Evolutionary conservation across 1,139 yeast genomes (phyloP), one percentile per base, ranked within the genome.

Genomic region (Suhomyces maxii): DNA sequence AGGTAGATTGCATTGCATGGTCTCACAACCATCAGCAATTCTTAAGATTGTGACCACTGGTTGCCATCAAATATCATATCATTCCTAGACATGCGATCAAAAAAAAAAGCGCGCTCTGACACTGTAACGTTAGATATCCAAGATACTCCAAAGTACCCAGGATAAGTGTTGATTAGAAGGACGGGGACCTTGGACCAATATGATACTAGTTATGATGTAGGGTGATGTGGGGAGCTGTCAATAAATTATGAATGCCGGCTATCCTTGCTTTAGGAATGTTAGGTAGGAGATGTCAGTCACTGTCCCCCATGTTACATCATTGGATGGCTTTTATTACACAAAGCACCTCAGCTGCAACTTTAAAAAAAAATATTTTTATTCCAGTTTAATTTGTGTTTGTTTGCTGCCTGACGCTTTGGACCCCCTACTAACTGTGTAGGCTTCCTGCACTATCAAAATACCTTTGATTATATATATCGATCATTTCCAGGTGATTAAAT

Each of bases 371-470:
- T 41, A 37, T 32, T 33, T 34, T 44, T 41, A 38, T 41, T 40
- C 36, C 39, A 35, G 18, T 33, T 13, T 28, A 28, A 36, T 39
- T 46, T 46, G 48, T 45, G 46, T 46, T 42, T 46, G 49, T 46
- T 45, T 46, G 49, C 49, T 46, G 49, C 49, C 46, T 46, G 46
- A 37, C 43, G 40, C 44, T 40, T 41, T 44, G 48, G 46, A 40
- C 42, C 49, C 49, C 46, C 49, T 39, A 42, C 34, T 25, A 32
- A 41, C 37, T 34, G 38, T 36, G 38, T 36, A 36, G 13, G 12
- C 28, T 30, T 41, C 39, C 37, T 34, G 40, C 45, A 41, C 41
- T 40, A 40, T 44, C 42, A 30, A 32, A 18, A 18, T 33, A 26
- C n/a, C 23, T 18, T 39, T 38, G 42, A 39, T 40, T 42, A 40